Evolutionary conservation across 306 rosid species (phyloP).

Genomic region (Quercus wislizeni): DNA sequence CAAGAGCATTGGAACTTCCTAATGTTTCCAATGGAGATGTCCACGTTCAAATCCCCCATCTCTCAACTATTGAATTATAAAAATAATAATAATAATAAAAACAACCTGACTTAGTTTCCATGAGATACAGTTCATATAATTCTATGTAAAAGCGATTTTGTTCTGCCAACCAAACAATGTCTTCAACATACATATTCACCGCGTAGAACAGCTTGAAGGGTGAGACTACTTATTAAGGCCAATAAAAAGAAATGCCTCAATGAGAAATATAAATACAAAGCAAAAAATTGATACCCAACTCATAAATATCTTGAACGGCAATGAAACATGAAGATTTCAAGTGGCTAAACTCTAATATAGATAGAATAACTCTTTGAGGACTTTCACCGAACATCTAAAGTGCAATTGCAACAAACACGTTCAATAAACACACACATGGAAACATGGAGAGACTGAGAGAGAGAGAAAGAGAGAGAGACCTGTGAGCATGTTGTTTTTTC

Average conservation of each 20-base stretch:
- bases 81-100: too few relatives aligned
- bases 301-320: background rate
- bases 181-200: background rate
- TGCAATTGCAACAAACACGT: background rate
- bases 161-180: background rate
- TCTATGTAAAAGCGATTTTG: background rate
- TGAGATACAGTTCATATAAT: background rate
- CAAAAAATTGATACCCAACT: background rate
- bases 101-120: background rate
- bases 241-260: background rate
- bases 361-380: constrained; percentile 1
- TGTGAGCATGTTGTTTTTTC: constrained; percentile 16
- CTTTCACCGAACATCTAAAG: constrained; percentile 22
- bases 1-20: too few relatives aligned
- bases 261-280: background rate
- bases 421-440: background rate
- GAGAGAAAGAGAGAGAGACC: constrained; percentile 17
- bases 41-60: too few relatives aligned
- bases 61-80: too few relatives aligned
- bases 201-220: background rate
- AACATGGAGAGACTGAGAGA: background rate
- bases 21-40: too few relatives aligned
- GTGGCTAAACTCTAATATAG: background rate
- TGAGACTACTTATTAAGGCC: background rate
- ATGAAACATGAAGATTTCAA: background rate